Evolutionary conservation across 2,329 filamentous ascomycete genomes (phyloP), one percentile per base, ranked within the genome.

Genomic region (Stylonectria norvegica): DNA sequence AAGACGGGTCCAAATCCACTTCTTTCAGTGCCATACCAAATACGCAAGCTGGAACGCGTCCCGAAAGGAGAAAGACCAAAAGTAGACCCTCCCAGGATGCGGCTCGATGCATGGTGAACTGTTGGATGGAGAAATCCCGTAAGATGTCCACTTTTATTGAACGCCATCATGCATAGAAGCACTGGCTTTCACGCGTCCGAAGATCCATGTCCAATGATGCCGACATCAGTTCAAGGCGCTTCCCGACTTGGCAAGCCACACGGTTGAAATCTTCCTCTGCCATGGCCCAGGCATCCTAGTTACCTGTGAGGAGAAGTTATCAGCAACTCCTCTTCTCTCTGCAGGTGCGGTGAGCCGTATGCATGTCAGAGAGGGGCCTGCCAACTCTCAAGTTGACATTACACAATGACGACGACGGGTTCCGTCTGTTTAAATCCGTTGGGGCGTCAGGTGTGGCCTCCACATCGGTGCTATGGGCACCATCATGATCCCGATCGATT

Each of bases 121-220:
- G 20, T 19, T 25, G 35, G 34, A 45, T 25, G 36, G 20, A 27
- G 37, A 28, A 32, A 16, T 29, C 48, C 57, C 54, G 52, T 57
- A 50, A 56, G 47, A 32, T 34, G 34, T 31, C 35, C 36, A 35
- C 36, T 38, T 27, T 39, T 35, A 14, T 40, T 12, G 40, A 43
- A 37, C 43, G 28, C 29, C 42, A 43, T 35, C 28, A 27, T 35
- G 45, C 36, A 20, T 20, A 36, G 45, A 47, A 45, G 29, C 20
- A 39, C 16, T 18, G 34, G 30, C 38, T 34, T 5, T 23, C 11
- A 28, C 18, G 34, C 42, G 20, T 36, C 27, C 31, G n/a, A 23
- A 31, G 17, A 42, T 45, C 34, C 43, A 40, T 20, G 28, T 16
- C 20, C 29, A 40, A 37, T 40, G 34, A 18, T n/a, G 18, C 18